These are phyloP conservation scores for Hanseniaspora valbyensis DNA, from an alignment of 805 yeast species.

Conservation along the genomic window DNA sequence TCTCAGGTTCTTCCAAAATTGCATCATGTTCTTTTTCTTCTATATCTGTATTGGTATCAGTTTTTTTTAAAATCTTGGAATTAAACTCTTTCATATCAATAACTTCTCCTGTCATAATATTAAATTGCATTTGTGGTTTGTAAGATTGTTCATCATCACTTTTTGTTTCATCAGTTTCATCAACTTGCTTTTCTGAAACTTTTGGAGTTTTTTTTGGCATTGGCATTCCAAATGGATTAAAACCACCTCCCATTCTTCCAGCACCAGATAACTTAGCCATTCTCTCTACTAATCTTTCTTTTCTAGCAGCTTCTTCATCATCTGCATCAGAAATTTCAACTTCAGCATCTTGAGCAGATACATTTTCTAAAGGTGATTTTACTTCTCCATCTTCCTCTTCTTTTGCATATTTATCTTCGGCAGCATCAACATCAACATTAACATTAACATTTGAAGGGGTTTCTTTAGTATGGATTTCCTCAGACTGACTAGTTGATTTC, in stretches of 20 bases:
- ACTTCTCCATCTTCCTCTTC: not conserved
- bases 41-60: not conserved
- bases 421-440: not conserved
- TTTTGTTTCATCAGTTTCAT: constrained; percentile 21
- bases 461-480: no score
- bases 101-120: constrained; percentile 11
- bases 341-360: constrained; percentile 24
- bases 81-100: constrained; percentile 7
- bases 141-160: no score
- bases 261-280: constrained; percentile 94
- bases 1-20: not conserved
- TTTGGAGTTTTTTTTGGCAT: constrained; percentile 22
- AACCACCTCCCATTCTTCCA: constrained; percentile 52
- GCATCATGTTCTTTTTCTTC: not conserved
- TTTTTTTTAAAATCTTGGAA: not conserved
- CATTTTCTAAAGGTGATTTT: constrained; percentile 6
- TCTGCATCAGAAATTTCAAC: constrained; percentile 33
- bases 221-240: constrained; percentile 34
- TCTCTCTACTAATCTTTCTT: constrained; percentile 71
- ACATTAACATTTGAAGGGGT: no score
- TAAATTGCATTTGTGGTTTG: constrained; percentile 16
- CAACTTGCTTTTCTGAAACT: constrained; percentile 23
- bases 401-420: not conserved
- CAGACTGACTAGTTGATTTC: no score
- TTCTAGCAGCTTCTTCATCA: constrained; percentile 53